A percentile compares a stretch with the other conserved stretches of the same genome.
These are phyloP conservation scores for Achaetomiella virescens DNA, from an alignment of 495 filamentous ascomycete genomes.

Conservation along the genomic window DNA sequence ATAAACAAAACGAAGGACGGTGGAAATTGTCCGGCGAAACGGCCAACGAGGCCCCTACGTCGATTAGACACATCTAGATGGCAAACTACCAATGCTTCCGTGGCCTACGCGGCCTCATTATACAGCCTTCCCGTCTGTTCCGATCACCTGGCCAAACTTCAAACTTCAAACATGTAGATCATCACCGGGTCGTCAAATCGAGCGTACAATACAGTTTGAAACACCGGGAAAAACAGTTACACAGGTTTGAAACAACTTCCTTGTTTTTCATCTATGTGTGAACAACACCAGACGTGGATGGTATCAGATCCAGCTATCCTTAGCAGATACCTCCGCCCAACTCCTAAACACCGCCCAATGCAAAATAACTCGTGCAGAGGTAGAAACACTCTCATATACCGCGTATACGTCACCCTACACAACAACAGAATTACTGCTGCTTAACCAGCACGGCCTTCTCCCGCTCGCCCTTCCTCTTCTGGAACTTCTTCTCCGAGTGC, in stretches of 20 bases:
- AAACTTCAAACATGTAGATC: too few relatives aligned
- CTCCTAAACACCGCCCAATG: conserved; percentile 24
- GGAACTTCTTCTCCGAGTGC: conserved; percentile 73
- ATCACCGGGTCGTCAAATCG: too few relatives aligned
- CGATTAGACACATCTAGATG: too few relatives aligned
- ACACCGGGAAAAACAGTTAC: neutral
- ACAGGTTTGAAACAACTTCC: neutral
- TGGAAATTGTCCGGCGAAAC: too few relatives aligned
- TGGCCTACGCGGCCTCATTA: too few relatives aligned
- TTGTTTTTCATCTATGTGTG: conserved; percentile 1
- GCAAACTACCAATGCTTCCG: too few relatives aligned
- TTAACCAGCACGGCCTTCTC: conserved; percentile 84
- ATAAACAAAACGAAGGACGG: neutral
- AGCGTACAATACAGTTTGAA: too few relatives aligned
- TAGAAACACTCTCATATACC: neutral
- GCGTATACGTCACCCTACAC: too few relatives aligned
- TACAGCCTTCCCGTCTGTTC: too few relatives aligned
- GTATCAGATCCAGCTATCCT: conserved; percentile 19
- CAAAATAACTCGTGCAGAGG: neutral
- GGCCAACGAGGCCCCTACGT: too few relatives aligned
- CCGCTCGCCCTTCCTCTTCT: conserved; percentile 70
- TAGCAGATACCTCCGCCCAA: neutral
- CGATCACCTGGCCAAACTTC: too few relatives aligned
- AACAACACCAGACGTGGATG: conserved; percentile 20
- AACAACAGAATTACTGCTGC: conserved; percentile 53